phyloP scores from a whole-genome alignment of 106 monocot genomes.

The Dendrobium nobile region DNA sequence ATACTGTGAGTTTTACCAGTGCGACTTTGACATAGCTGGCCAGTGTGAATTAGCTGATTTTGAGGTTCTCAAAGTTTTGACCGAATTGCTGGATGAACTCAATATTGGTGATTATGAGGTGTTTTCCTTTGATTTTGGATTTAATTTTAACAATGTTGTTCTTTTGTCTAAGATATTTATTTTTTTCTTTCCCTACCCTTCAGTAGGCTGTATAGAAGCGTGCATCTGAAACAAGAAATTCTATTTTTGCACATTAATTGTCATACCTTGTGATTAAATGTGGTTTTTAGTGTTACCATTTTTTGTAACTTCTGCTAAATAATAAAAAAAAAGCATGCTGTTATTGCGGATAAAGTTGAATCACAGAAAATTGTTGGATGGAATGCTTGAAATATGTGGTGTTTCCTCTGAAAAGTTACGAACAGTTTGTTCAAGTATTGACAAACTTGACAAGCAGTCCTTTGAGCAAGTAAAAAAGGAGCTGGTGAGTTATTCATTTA shows the following conservation, averaged over 20 bases:
- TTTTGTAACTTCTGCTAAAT: not conserved
- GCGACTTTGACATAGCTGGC: constrained; percentile 96
- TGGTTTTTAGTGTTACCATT: not conserved
- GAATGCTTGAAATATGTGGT: constrained; percentile 96
- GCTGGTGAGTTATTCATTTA: constrained; percentile 46
- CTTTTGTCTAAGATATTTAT: no score
- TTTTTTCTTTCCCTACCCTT: no score
- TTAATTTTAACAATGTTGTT: not conserved
- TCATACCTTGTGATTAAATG: not conserved
- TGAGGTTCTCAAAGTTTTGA: constrained; percentile 85
- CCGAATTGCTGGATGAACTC: constrained; percentile 69
- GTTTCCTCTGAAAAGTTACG: constrained; percentile 90
- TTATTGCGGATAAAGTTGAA: constrained; percentile 83
- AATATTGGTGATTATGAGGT: constrained; percentile 93
- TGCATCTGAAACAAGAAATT: no score
- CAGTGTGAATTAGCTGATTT: constrained; percentile 83
- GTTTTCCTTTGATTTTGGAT: not conserved
- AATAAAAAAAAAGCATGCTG: not conserved
- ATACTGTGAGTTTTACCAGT: constrained; percentile 97
- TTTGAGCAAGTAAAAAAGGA: constrained; percentile 93
- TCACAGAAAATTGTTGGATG: constrained; percentile 88
- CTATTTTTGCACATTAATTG: no score
- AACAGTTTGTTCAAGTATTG: constrained; percentile 98
- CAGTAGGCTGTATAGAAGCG: no score
- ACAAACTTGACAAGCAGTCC: constrained; percentile 92